Evolutionary conservation across 345 rosid genomes (phyloP).

Genomic region (Eucalyptus curtisii): DNA sequence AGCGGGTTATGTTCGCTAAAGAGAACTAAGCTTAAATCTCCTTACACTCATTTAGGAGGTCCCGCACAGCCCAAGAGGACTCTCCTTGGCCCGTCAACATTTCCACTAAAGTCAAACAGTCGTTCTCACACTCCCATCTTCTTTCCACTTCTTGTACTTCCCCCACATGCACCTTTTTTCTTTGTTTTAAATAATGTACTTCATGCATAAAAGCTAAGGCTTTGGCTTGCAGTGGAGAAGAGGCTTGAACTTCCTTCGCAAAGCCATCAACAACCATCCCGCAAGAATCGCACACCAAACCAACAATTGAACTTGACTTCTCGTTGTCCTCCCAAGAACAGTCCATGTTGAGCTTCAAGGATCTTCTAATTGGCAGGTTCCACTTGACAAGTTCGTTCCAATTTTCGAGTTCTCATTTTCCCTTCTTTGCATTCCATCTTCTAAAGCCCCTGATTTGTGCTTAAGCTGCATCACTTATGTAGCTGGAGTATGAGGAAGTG

Average conservation of each 20-base stretch:
- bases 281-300: neutral
- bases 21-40: no score
- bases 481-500: neutral
- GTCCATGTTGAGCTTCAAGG: neutral
- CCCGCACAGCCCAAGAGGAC: no score
- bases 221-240: neutral
- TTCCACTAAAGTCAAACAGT: no score
- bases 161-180: no score
- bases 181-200: no score
- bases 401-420: neutral
- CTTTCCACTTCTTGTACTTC: no score
- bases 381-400: neutral
- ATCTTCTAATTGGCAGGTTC: neutral
- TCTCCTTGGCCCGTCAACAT: no score
- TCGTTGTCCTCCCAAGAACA: neutral
- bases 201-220: neutral
- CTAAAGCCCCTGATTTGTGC: neutral
- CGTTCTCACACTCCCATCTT: no score
- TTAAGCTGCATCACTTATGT: neutral
- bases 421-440: neutral
- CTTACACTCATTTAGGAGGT: no score
- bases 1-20: no score
- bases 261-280: neutral
- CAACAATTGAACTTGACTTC: neutral
- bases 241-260: neutral